phyloP scores from a whole-genome alignment of 495 filamentous ascomycete species.

The Aspergillus steynii region DNA sequence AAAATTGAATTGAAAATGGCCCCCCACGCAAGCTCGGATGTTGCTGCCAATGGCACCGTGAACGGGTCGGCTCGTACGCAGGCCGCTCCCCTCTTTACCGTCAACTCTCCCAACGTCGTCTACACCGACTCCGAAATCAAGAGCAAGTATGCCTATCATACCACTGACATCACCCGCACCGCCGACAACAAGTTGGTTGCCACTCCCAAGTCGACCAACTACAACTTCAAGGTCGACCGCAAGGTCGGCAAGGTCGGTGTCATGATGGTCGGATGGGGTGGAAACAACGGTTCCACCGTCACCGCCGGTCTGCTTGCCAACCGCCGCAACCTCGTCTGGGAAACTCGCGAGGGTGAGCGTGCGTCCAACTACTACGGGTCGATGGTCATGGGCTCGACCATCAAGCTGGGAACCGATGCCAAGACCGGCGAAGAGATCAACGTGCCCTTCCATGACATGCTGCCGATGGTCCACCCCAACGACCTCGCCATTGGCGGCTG shows the following conservation, averaged over 20 bases:
- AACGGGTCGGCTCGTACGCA: conserved; percentile 64
- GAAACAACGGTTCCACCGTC: conserved; percentile 97
- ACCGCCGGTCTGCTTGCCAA: conserved; percentile 98
- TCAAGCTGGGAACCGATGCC: conserved; percentile 90
- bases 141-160: conserved; percentile 95
- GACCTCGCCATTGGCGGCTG: conserved; percentile 94
- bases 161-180: conserved; percentile 72
- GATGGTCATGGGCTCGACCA: conserved; percentile 91
- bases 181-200: conserved; percentile 79
- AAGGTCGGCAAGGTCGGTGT: conserved; percentile 90
- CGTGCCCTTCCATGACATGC: conserved; percentile 89
- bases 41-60: conserved; percentile 62
- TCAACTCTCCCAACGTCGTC: conserved; percentile 87
- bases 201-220: conserved; percentile 82
- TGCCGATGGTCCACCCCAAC: conserved; percentile 98
- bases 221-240: conserved; percentile 97
- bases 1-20: conserved; percentile 60
- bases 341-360: conserved; percentile 84
- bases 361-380: conserved; percentile 97
- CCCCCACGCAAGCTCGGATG: conserved; percentile 78
- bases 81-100: conserved; percentile 69
- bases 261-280: conserved; percentile 98
- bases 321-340: conserved; percentile 81
- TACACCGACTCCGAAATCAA: conserved; percentile 89
- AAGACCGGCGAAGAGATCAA: conserved; percentile 89